Conservation (phyloP, 1,284 basidiomycete species). For the Naganishia cerealis region DNA sequence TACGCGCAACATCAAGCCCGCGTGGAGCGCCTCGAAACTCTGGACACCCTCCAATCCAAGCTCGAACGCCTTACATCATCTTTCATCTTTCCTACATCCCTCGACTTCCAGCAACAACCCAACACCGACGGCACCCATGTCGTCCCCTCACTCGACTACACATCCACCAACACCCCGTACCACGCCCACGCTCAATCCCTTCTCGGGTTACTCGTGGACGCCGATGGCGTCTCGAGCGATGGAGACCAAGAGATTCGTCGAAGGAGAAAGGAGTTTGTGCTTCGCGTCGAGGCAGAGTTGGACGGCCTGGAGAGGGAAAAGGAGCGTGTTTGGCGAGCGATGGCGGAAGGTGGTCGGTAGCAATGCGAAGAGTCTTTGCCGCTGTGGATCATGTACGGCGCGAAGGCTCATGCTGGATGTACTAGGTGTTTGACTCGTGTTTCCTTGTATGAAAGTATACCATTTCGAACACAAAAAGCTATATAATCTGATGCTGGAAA, state of each 20-base stretch:
- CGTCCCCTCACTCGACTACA: conserved; percentile 51
- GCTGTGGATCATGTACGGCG: background rate
- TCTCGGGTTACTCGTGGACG: conserved; percentile 60
- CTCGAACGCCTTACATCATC: conserved; percentile 18
- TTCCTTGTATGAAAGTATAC: background rate
- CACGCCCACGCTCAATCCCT: conserved; percentile 62
- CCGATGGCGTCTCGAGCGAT: conserved; percentile 66
- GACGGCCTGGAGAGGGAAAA: conserved; percentile 56
- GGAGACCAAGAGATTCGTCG: conserved; percentile 61
- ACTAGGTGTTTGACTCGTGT: background rate
- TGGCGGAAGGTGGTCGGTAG: background rate
- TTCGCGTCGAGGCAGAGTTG: conserved; percentile 61
- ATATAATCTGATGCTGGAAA: too few species aligned
- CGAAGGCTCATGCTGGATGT: background rate
- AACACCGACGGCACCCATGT: background rate
- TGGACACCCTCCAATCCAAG: conserved; percentile 29
- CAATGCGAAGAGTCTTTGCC: background rate
- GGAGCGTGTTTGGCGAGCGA: conserved; percentile 43
- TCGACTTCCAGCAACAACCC: conserved; percentile 31
- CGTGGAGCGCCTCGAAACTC: conserved; percentile 32
- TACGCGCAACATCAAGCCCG: conserved; percentile 26
- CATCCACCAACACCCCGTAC: conserved; percentile 58
- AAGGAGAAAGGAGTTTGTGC: conserved; percentile 61
- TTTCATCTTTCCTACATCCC: conserved; percentile 29
- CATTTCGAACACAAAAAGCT: background rate